phyloP scores from a whole-genome alignment of 768 basidiomycete genomes.

The Kwoniella sp. region DNA sequence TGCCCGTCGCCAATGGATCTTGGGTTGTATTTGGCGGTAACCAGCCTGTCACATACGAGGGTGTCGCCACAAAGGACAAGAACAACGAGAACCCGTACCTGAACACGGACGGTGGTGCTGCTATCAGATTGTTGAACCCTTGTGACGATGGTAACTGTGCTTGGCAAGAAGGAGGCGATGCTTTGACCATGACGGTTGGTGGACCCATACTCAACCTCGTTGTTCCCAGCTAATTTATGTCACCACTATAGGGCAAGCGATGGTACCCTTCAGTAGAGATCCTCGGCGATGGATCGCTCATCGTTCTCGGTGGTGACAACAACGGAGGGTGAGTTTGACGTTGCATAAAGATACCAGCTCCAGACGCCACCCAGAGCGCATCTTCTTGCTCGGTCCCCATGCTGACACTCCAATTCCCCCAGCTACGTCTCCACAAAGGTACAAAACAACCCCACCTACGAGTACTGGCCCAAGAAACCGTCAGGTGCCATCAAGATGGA shows the following conservation, averaged over 20 bases:
- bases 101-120: constrained; percentile 75
- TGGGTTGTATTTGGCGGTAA: constrained; percentile 79
- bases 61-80: constrained; percentile 43
- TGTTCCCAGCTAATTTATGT: not conserved
- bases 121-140: constrained; percentile 78
- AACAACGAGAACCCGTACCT: constrained; percentile 61
- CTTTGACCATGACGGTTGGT: constrained; percentile 51
- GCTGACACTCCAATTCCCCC: not conserved
- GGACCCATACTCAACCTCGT: not conserved
- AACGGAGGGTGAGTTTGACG: constrained; percentile 63
- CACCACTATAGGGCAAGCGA: constrained; percentile 57
- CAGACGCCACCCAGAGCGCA: no score
- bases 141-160: constrained; percentile 62
- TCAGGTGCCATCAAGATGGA: constrained; percentile 64
- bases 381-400: not conserved
- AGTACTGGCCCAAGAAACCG: constrained; percentile 74
- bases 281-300: constrained; percentile 71
- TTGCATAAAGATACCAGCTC: constrained; percentile 40
- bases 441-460: constrained; percentile 69
- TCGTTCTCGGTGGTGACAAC: constrained; percentile 64
- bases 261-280: constrained; percentile 77
- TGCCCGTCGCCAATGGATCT: constrained; percentile 71
- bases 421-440: constrained; percentile 69
- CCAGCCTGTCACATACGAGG: constrained; percentile 58
- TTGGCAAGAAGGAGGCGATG: constrained; percentile 43